phyloP scores from a whole-genome alignment of 1,139 yeast species.

The Magnusiomyces sp. region DNA sequence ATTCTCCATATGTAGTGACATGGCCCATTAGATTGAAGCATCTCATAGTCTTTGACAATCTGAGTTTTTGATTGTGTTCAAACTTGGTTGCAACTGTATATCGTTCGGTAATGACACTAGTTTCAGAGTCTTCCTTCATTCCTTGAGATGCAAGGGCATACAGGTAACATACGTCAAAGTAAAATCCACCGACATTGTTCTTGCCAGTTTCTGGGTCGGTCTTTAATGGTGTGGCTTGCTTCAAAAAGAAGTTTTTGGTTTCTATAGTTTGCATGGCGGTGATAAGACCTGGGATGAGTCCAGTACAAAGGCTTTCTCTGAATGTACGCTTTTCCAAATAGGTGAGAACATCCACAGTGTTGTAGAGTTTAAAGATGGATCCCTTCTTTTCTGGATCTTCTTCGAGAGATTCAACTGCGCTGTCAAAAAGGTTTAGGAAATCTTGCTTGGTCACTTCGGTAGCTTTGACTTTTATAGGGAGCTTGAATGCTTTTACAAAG shows the following conservation, averaged over 20 bases:
- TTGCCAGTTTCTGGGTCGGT: not conserved
- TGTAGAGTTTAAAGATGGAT: not conserved
- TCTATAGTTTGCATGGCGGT: not conserved
- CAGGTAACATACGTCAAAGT: not conserved
- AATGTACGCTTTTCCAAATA: not conserved
- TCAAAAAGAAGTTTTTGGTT: not conserved
- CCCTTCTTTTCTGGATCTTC: not conserved
- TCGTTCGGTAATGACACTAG: too few species aligned
- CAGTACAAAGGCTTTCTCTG: not conserved
- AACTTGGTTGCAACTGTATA: not conserved
- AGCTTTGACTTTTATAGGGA: not conserved
- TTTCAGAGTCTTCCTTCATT: too few species aligned
- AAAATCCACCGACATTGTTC: too few species aligned
- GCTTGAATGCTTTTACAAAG: not conserved
- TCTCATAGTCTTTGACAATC: not conserved
- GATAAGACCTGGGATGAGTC: not conserved
- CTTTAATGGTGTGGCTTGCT: not conserved
- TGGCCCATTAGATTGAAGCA: not conserved
- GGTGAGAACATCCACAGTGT: not conserved
- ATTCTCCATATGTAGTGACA: not conserved
- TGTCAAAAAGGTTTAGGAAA: not conserved
- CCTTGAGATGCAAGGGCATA: too few species aligned
- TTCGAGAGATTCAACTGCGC: not conserved
- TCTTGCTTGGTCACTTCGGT: not conserved
- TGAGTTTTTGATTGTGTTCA: not conserved